Evolutionary conservation across 2,329 filamentous ascomycete genomes (phyloP).

Genomic region (Parafenestella ontariensis): DNA sequence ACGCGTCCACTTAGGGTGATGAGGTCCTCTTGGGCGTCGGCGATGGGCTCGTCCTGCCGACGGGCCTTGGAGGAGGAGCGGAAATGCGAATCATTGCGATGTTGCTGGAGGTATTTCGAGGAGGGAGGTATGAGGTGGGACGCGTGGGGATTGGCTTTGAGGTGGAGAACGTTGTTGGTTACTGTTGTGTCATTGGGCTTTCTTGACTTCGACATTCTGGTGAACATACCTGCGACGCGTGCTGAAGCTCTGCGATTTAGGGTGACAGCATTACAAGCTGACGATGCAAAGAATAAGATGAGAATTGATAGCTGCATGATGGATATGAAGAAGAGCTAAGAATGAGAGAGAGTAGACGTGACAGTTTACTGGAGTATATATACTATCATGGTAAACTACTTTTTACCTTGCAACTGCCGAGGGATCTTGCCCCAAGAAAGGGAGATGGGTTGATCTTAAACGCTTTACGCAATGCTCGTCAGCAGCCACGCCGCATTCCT

Average conservation of each 20-base stretch:
- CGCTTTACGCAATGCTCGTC: not conserved
- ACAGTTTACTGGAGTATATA: not conserved
- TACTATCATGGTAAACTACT: not conserved
- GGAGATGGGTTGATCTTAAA: not conserved
- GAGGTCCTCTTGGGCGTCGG: slow-evolving; percentile 24
- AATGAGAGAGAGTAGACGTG: not conserved
- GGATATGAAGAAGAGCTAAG: not conserved
- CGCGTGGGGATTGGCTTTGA: slow-evolving; percentile 6
- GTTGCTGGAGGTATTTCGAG: slow-evolving; percentile 14
- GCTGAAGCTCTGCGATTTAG: slow-evolving; percentile 6
- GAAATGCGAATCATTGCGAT: slow-evolving; percentile 1
- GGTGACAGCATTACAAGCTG: not conserved
- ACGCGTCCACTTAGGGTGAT: slow-evolving; percentile 35
- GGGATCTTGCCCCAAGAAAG: slow-evolving; percentile 1
- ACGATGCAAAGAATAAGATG: not conserved
- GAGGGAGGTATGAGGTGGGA: slow-evolving; percentile 12
- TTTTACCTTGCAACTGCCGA: not conserved
- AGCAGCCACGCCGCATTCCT: slow-evolving; percentile 9
- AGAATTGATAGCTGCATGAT: slow-evolving; percentile 8
- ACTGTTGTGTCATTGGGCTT: slow-evolving; percentile 3
- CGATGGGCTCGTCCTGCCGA: slow-evolving; percentile 6
- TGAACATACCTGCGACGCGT: slow-evolving; percentile 7
- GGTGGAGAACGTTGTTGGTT: slow-evolving; percentile 16
- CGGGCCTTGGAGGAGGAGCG: not conserved
- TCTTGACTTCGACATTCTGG: not conserved